Evolutionary conservation across 2,329 filamentous ascomycete species (phyloP), one percentile per base, ranked within the genome.

Genomic region (Phialemoniopsis sp.): DNA sequence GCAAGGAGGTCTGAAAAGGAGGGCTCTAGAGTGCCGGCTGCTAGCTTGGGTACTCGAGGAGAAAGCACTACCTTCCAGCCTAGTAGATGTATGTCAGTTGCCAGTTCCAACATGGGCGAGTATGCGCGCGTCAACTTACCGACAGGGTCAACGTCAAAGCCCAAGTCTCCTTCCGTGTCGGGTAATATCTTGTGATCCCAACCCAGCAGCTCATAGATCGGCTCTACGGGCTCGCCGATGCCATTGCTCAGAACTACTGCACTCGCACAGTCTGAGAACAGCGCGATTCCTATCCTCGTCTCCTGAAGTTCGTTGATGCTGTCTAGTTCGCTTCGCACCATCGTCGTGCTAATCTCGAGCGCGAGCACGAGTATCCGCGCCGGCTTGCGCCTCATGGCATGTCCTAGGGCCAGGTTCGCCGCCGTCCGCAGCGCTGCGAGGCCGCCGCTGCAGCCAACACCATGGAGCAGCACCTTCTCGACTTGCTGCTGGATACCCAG

Each of bases 211-310:
- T 82, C 73, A 51, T 83, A 85, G 8, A 76, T 52, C 1, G 71
- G 65, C 32, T 62, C 60, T 6, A 57, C 55, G 2, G 57, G 47
- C 21, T 61, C 21, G 2, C 74, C 80, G 38, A 85, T 62, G 1
- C 72, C 73, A 51, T 87, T 87, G 52, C 78, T 81, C 28, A 87
- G 53, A 2, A 87, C 64, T 19, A 78, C 58, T 0, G 82, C 78
- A 41, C 80, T 81, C n/a, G 78, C 82, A 46, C 79, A 85, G 56
- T 87, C 83, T 15, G 80, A 85, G 55, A 87, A 87, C 3, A 87
- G 60, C 13, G 75, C 76, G 2, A 78, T 68, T 3, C 81, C 83
- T 49, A 87, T 84, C 26, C 81, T 68, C 10, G 80, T 75, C 43
- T 82, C 68, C 48, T 83, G 74, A 13, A 67, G 50, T 47, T 76